Evolutionary conservation across 306 rosid genomes (phyloP), one percentile per base, ranked within the genome.

Genomic region (Vigna angularis): DNA sequence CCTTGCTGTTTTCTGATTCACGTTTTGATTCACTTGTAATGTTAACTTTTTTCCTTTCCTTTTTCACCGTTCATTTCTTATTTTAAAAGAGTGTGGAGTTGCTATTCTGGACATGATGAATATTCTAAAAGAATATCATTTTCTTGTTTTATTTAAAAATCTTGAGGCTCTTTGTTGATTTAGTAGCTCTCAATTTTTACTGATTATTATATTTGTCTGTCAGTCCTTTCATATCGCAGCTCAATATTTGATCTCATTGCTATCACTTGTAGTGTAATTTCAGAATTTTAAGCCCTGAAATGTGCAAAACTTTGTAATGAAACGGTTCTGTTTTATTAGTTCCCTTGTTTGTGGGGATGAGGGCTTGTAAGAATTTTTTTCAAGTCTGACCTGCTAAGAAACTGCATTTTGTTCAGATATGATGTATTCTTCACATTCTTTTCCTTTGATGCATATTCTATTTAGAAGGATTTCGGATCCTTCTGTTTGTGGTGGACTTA

Each of bases 91-190:
- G 34, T 3, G 5, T 30, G 5, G 7, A 34, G 7, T 34, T 34
- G 38, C 38, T 34, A 34, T 72, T 72, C 73, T 62, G 65, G 28
- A 71, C 45, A 34, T 4, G 6, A 53, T 53, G 15, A 53, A 15
- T 42, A 69, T 58, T 70, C 18, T 34, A 4, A 13, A 44, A 28
- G 40, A 30, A 70, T 30, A 30, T 30, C 34, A 30, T 30, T 30
- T 30, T 4, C 34, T 30, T 30, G 34, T 77, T 68, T 59, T 47
- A 20, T 28, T 45, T 42, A 18, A 15, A n/a, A 74, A 59, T 30
- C 34, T 7, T 57, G 58, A 15, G 40, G 44, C 42, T 44, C 56
- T 15, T 44, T 44, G 4, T 44, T 44, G 13, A 44, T 0, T 44
- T 9, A 44, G 4, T 44, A 44, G 49, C 49, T 34, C 69, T 16